Base-by-base conservation (phyloP, 2,329 filamentous ascomycete genomes). In the Diaporthe destruens region DNA sequence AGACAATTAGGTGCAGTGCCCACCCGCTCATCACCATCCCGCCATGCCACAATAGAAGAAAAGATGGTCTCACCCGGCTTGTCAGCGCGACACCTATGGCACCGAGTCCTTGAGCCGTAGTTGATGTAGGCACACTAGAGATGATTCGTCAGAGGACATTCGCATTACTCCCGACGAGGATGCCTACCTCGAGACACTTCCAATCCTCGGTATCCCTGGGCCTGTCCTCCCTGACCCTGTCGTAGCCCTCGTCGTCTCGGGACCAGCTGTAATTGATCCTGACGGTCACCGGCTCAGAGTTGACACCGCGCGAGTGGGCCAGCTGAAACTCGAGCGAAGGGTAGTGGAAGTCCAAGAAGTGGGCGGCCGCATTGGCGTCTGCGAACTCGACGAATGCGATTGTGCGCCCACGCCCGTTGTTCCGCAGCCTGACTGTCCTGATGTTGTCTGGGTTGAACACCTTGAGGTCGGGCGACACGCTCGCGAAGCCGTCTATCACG, bases 41-140 rank as follows among this genome's bases (percentile, higher is more conserved):
- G 23, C 34, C 20, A 39, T 11, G 34, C 8, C 59, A 20, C 3
- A 23, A 16, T 18, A 29, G 6, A 42, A 42, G 23, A 42, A 51
- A 11, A 70, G 32, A 47, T 20, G 29, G 32, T 78, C 85, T 77
- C 80, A 89, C 88, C 85, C 73, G 85, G 85, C 77, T 85, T 84
- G 23, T 85, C 84, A 12, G 84, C 83, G 76, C 89, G 87, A 77
- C 90, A 92, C 56, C 88, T 85, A 77, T 88, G 90, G 77, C 90
- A 92, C 71, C 85, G 83, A 18, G 82, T 80, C 55, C 89, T 84
- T 59, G 86, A 85, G 6, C 88, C 83, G 76, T 87, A 91, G 76
- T 91, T 92, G 69, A 86, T 81, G 72, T 87, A 83, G 34, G 82
- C 81, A 78, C 88, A 90, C 89, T 90, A 65, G 9, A 6, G 20